Evolutionary conservation across 305 asterid genomes (phyloP), one percentile per base, ranked within the genome.

Genomic region (Fraxinus latifolia): DNA sequence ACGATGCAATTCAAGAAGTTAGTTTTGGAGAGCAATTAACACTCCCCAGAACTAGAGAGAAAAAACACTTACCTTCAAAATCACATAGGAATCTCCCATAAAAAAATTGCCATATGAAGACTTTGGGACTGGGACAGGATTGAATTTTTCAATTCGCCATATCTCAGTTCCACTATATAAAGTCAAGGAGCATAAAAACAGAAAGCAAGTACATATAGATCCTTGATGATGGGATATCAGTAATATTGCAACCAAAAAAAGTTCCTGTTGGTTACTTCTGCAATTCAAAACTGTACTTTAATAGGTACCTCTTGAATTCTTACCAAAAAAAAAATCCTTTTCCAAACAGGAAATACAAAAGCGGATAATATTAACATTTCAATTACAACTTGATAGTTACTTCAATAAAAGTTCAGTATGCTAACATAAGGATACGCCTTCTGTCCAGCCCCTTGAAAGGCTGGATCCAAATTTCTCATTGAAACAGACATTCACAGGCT

Each of bases 371-470:
- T 74, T 72, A 65, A 77, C 37, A 62, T 74, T 68, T 74, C 14
- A 74, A 32, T 50, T 50, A 75, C 81, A 79, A 77, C 50, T 72
- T 83, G 68, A 34, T 7, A 31, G 65, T 44, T 58, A 77, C 76
- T 12, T 76, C 78, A 53, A 79, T 32, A n/a, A 65, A 78, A 79
- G n/a, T 78, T 83, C 74, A 5, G 74, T 39, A 70, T 62, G 60
- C 83, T 65, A 84, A 83, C 19, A 50, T 31, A 27, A 92, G 98
- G 98, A 95, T 95, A 95, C 99, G 92, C 94, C 88, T 94, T 94
- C 87, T 94, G 97, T 79, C 99, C 99, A 58, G 94, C 95, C 83
- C 97, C 97, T 82, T 91, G 97, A 80, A 94, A 93, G 85, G 97
- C 92, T 82, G 98, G 92, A 90, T 95, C 99, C 91, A 95, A 89